Percentiles rank a stretch among this genome's conserved stretches.
phyloP scores from a whole-genome alignment of 1,284 basidiomycete genomes.

The Microbotryum scabiosae region DNA sequence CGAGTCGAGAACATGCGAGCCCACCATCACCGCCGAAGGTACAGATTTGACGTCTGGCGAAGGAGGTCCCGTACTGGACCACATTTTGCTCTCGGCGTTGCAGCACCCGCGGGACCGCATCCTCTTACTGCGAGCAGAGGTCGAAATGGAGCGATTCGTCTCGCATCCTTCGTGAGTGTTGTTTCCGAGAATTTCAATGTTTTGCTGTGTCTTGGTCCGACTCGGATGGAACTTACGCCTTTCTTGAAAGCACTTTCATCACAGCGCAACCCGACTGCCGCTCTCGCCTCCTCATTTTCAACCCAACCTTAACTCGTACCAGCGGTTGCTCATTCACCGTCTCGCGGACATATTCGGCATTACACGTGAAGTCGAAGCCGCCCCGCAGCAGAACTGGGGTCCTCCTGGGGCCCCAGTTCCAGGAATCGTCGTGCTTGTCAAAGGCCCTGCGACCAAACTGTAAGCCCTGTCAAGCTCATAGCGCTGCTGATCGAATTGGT shows the following conservation, averaged over 20 bases:
- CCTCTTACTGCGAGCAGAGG: conserved; percentile 24
- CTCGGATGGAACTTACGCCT: not conserved
- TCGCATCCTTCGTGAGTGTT: conserved; percentile 10
- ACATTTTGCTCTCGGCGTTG: conserved; percentile 13
- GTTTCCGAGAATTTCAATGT: not conserved
- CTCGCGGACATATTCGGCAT: conserved; percentile 33
- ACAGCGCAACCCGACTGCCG: conserved; percentile 19
- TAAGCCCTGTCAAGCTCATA: conserved; percentile 2
- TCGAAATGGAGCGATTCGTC: conserved; percentile 27
- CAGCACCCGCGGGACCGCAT: conserved; percentile 19
- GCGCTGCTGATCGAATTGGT: too few relatives aligned
- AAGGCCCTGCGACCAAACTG: conserved; percentile 19
- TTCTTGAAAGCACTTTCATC: too few relatives aligned
- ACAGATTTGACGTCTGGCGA: too few relatives aligned
- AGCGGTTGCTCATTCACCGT: conserved; percentile 33
- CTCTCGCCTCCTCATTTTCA: conserved; percentile 28
- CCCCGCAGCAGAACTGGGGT: conserved; percentile 12
- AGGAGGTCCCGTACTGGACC: conserved; percentile 5
- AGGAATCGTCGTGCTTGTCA: conserved; percentile 32
- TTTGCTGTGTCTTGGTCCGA: not conserved
- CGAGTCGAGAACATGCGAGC: too few relatives aligned
- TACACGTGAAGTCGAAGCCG: conserved; percentile 31
- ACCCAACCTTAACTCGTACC: conserved; percentile 33
- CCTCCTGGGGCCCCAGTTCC: conserved; percentile 2
- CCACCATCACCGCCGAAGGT: too few relatives aligned